Base-by-base conservation (phyloP, 2,329 filamentous ascomycete genomes). In the Phyllosticta citribraziliensis region DNA sequence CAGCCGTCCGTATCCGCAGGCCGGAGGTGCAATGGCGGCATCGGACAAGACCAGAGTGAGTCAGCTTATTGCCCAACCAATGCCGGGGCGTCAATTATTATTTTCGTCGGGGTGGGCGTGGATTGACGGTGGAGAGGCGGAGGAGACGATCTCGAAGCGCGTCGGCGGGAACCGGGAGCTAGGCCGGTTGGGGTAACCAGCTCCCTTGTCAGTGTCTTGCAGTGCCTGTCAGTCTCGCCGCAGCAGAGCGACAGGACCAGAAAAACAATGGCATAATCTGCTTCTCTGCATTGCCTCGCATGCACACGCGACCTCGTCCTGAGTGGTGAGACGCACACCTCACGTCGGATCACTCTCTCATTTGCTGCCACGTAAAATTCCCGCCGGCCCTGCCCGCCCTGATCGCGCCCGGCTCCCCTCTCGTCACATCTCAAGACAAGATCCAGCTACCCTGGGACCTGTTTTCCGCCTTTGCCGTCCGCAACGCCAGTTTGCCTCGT, bases 321-420 rank as follows among this genome's bases (percentile, higher is more conserved):
- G 11, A 40, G 33, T 40, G 33, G 33, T 40, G 33, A 40, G 33
- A 40, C 33, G 33, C 8, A 17, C 33, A 40, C 11, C 33, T 40
- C 33, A 40, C 33, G 10, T 17, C 33, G 33, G 33, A 40, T 12
- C 33, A 12, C 33, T 40, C 33, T 40, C 33, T 40, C 33, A 40
- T 40, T 40, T 40, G 33, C 33, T 40, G 33, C 33, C 33, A 40
- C 33, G 33, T 40, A 40, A 40, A 40, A 40, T 40, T 40, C 33
- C 33, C 33, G 33, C 33, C 33, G 33, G 14, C 33, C 52, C 58
- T 54, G 54, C 50, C 58, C 30, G 58, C 58, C 54, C 58, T 61
- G 58, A 50, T 53, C 58, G 54, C 47, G 24, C 33, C 50, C 58
- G 58, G 58, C 58, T 61, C 58, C 58, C 58, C 58, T 61, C 58